phyloP scores from a whole-genome alignment of 2,329 filamentous ascomycete genomes.

The Ophiostoma angusticollis region DNA sequence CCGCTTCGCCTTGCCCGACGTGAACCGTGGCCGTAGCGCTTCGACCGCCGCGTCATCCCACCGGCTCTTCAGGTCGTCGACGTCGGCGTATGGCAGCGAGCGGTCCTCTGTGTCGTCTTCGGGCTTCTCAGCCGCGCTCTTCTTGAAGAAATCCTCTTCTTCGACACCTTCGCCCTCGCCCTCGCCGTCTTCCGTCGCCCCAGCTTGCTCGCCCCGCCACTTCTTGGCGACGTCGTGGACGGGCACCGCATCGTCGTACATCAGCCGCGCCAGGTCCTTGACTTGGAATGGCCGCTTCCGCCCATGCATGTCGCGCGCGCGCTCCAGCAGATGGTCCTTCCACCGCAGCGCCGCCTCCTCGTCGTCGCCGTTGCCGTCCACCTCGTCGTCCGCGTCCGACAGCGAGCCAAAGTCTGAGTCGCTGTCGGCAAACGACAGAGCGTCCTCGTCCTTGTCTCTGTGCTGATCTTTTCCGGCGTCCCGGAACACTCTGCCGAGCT shows the following conservation, averaged over 20 bases:
- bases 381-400: conserved; percentile 45
- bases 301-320: conserved; percentile 58
- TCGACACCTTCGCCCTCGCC: conserved; percentile 38
- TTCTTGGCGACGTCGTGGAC: conserved; percentile 61
- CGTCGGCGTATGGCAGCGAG: conserved; percentile 65
- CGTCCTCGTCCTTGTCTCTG: conserved; percentile 51
- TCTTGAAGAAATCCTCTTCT: conserved; percentile 54
- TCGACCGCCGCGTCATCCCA: conserved; percentile 78
- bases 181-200: conserved; percentile 30
- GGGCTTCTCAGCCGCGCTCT: conserved; percentile 50
- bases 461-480: conserved; percentile 38
- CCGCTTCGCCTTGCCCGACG: conserved; percentile 30
- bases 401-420: conserved; percentile 92
- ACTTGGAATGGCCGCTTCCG: conserved; percentile 62
- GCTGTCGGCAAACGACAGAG: conserved; percentile 86
- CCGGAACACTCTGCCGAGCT: conserved; percentile 48
- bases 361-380: conserved; percentile 39
- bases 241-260: conserved; percentile 74
- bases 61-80: conserved; percentile 67
- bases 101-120: conserved; percentile 63
- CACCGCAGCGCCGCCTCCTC: conserved; percentile 57
- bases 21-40: conserved; percentile 60
- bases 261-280: conserved; percentile 68
- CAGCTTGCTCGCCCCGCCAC: conserved; percentile 60
- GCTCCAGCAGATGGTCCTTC: conserved; percentile 77